Conservation (phyloP, 1,284 basidiomycete genomes). For the Sanguinoderma infundibulare region DNA sequence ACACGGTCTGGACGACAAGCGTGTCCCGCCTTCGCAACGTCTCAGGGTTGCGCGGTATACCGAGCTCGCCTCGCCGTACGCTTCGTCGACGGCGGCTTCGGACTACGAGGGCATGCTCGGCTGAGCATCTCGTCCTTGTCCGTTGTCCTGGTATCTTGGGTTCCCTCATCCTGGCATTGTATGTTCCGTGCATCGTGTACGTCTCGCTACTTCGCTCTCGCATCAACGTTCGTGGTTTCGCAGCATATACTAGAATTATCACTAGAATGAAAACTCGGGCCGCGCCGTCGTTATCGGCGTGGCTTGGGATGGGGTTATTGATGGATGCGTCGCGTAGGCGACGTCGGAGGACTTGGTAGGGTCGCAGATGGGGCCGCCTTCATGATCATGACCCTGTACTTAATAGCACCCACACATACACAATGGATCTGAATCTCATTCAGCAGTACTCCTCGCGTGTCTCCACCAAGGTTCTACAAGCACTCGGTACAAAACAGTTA, state of each 20-base stretch:
- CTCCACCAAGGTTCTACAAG: too few relatives aligned
- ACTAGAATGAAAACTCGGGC: slow-evolving; percentile 11
- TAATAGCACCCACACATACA: slow-evolving; percentile 11
- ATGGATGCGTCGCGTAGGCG: background rate
- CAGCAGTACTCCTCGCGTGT: too few relatives aligned
- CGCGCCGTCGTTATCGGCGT: background rate
- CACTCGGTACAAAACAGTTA: too few relatives aligned
- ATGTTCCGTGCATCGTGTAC: slow-evolving; percentile 24
- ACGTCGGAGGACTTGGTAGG: background rate
- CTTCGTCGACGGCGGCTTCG: slow-evolving; percentile 40
- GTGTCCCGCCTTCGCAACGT: slow-evolving; percentile 69
- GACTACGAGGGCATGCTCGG: slow-evolving; percentile 44
- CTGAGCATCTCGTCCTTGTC: slow-evolving; percentile 12
- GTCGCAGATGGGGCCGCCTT: slow-evolving; percentile 2
- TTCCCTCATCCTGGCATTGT: slow-evolving; percentile 13
- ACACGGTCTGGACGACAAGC: slow-evolving; percentile 66
- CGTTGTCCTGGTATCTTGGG: background rate
- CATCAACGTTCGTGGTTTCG: slow-evolving; percentile 13
- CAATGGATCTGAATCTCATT: slow-evolving; percentile 10
- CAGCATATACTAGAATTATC: slow-evolving; percentile 21
- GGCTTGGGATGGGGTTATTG: background rate
- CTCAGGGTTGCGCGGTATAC: slow-evolving; percentile 70
- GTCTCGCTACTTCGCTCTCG: slow-evolving; percentile 17
- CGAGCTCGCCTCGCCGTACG: slow-evolving; percentile 59
- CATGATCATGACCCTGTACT: slow-evolving; percentile 22